Conservation (phyloP, 495 filamentous ascomycete genomes). For the Cetradonia linearis region DNA sequence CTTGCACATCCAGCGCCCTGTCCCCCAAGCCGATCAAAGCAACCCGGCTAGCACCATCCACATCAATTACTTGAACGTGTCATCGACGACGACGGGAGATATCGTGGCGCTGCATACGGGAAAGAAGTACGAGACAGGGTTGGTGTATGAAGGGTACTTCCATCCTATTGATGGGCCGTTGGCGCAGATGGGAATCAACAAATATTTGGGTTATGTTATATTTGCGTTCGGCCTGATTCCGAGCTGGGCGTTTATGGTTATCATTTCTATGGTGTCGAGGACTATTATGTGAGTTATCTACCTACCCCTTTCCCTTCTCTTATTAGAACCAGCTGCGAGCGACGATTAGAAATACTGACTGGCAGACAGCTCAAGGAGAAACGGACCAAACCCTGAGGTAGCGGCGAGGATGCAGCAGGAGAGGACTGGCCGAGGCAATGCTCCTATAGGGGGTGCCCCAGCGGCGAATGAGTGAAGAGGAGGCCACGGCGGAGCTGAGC, state of each 20-base stretch:
- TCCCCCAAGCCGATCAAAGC: conserved; percentile 39
- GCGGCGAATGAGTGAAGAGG: conserved; percentile 10
- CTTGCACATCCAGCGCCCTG: conserved; percentile 63
- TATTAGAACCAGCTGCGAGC: too few relatives aligned
- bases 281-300: conserved; percentile 66
- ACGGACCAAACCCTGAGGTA: not conserved
- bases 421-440: conserved; percentile 2
- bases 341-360: too few relatives aligned
- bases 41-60: conserved; percentile 40
- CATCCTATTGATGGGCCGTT: conserved; percentile 73
- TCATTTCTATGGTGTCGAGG: conserved; percentile 70
- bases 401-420: not conserved
- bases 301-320: not conserved
- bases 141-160: conserved; percentile 59
- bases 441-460: conserved; percentile 12
- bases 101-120: conserved; percentile 54
- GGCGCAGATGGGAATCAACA: conserved; percentile 50
- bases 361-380: not conserved
- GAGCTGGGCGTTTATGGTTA: conserved; percentile 70
- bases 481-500: not conserved
- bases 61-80: conserved; percentile 52
- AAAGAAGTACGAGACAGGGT: conserved; percentile 45
- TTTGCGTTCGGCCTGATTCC: conserved; percentile 47
- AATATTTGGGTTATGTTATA: conserved; percentile 61
- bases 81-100: conserved; percentile 50